Percentiles rank a stretch among this genome's conserved stretches.
Conservation (phyloP, 2,329 filamentous ascomycete genomes). For the Alternaria brassicae region DNA sequence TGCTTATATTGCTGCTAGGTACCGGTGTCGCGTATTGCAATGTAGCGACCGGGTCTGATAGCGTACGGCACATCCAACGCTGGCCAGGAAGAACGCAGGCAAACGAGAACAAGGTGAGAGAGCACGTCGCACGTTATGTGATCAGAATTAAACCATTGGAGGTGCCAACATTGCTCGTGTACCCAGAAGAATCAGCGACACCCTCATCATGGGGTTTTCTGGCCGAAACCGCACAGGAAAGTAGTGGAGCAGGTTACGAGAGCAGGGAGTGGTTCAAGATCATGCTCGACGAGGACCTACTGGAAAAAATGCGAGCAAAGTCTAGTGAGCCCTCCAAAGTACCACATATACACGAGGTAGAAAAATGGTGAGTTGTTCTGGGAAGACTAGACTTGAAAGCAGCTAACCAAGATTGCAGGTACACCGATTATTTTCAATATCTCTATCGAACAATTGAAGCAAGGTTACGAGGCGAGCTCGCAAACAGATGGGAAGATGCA, state of each 20-base stretch:
- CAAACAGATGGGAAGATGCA: slow-evolving; percentile 50
- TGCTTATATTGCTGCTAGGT: slow-evolving; percentile 13
- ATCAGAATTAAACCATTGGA: neutral
- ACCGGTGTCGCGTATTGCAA: slow-evolving; percentile 49
- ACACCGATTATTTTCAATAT: slow-evolving; percentile 57
- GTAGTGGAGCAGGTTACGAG: slow-evolving; percentile 53
- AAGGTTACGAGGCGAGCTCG: slow-evolving; percentile 47
- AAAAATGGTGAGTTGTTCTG: slow-evolving; percentile 52
- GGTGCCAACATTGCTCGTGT: slow-evolving; percentile 61
- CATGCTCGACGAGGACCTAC: slow-evolving; percentile 56
- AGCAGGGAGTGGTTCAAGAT: slow-evolving; percentile 63
- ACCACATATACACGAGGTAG: slow-evolving; percentile 55
- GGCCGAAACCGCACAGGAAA: slow-evolving; percentile 50
- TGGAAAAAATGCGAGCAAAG: slow-evolving; percentile 31
- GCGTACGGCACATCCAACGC: slow-evolving; percentile 50
- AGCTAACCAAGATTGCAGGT: slow-evolving; percentile 54
- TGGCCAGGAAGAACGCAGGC: slow-evolving; percentile 62
- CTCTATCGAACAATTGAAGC: slow-evolving; percentile 59
- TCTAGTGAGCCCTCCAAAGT: slow-evolving; percentile 17
- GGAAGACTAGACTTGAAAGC: rapidly evolving
- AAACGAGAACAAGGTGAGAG: slow-evolving; percentile 58
- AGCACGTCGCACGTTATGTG: neutral
- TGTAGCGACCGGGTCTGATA: slow-evolving; percentile 39
- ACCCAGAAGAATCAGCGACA: slow-evolving; percentile 48
- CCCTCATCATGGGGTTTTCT: slow-evolving; percentile 62